Evolutionary conservation across 2,329 filamentous ascomycete genomes (phyloP).

Genomic region (Orbilia quercus): DNA sequence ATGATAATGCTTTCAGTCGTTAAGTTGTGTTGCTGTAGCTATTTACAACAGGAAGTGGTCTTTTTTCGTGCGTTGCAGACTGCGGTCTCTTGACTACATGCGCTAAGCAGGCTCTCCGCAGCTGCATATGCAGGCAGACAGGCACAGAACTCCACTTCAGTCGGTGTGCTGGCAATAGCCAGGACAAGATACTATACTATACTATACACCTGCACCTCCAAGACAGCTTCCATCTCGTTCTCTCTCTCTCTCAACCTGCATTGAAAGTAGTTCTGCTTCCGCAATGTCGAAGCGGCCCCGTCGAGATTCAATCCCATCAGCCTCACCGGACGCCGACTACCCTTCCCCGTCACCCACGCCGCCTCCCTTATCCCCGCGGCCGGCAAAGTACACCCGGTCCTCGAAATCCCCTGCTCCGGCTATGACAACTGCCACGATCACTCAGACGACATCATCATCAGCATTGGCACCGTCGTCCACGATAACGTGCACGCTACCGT

Average conservation of each 20-base stretch:
- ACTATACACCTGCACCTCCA: too few species aligned
- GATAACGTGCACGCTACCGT: slow-evolving; percentile 47
- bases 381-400: slow-evolving; percentile 46
- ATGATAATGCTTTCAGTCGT: too few species aligned
- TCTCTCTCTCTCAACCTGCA: background rate
- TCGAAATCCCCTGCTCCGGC: slow-evolving; percentile 22
- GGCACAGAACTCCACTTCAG: too few species aligned
- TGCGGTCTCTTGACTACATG: too few species aligned
- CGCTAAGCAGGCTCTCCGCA: too few species aligned
- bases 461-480: too few species aligned
- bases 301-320: slow-evolving; percentile 20
- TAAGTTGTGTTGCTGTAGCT: too few species aligned
- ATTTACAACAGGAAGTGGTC: too few species aligned
- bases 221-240: background rate
- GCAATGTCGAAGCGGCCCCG: slow-evolving; percentile 47
- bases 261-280: background rate
- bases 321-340: slow-evolving; percentile 10
- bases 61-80: too few species aligned
- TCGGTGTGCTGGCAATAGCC: too few species aligned
- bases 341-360: slow-evolving; percentile 24
- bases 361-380: slow-evolving; percentile 15
- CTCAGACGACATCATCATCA: background rate
- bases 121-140: too few species aligned
- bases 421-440: background rate
- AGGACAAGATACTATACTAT: too few species aligned